Percentiles rank a stretch among this genome's conserved stretches.
phyloP scores from a whole-genome alignment of 208 protist species.

The Endotrypanum monterogeii region DNA sequence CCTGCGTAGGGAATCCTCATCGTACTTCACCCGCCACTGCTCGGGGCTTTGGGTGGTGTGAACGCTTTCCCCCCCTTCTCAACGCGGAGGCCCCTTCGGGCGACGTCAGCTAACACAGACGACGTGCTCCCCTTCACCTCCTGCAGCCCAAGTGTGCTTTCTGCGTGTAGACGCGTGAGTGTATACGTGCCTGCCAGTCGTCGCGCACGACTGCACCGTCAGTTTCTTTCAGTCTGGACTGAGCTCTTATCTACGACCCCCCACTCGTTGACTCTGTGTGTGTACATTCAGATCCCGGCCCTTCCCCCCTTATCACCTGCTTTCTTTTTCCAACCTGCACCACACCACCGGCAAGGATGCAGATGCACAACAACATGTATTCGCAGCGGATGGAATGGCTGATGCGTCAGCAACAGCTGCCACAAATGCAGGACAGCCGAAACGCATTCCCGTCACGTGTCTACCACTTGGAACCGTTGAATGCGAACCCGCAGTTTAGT shows the following conservation, averaged over 20 bases:
- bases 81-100: background rate
- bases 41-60: too few relatives aligned
- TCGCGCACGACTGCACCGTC: background rate
- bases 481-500: slow-evolving; percentile 3
- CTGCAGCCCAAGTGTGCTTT: too few relatives aligned
- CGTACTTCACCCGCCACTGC: too few relatives aligned
- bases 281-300: too few relatives aligned
- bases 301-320: background rate
- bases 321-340: background rate
- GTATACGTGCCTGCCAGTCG: too few relatives aligned
- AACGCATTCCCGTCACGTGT: slow-evolving; percentile 14
- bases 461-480: slow-evolving; percentile 42
- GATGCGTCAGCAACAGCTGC: slow-evolving; percentile 22
- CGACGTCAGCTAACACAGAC: too few relatives aligned
- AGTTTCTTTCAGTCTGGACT: background rate
- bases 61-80: too few relatives aligned
- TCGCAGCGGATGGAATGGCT: slow-evolving; percentile 29
- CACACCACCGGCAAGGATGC: slow-evolving; percentile 6
- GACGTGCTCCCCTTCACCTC: background rate
- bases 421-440: slow-evolving; percentile 10
- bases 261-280: background rate
- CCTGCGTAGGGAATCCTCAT: too few relatives aligned
- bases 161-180: background rate
- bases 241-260: background rate
- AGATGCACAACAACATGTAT: slow-evolving; percentile 20